Evolutionary conservation across 2,329 filamentous ascomycete species (phyloP).

Genomic region (Geosmithia flava): DNA sequence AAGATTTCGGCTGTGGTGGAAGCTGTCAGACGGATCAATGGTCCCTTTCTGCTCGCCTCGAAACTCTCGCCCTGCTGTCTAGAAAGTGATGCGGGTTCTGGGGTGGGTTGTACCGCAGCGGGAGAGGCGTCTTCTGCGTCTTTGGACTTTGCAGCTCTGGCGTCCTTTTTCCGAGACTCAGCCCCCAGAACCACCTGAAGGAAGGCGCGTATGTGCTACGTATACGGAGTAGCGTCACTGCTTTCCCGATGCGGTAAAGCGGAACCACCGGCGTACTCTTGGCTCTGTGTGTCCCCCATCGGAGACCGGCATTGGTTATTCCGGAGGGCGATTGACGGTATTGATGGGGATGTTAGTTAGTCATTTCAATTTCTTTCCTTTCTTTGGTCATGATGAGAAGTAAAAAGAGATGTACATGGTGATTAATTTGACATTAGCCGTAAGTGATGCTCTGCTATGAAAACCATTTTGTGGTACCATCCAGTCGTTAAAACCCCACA

Average conservation of each 20-base stretch:
- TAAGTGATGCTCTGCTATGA: too few species aligned
- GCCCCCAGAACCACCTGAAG: neutral
- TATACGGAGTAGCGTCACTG: neutral
- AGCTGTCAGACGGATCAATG: too few species aligned
- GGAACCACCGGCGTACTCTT: neutral
- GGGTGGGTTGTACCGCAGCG: neutral
- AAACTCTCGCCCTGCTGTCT: neutral
- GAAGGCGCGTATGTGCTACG: neutral
- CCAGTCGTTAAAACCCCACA: too few species aligned
- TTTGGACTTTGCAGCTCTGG: neutral
- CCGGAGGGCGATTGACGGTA: constrained; percentile 25
- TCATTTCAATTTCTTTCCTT: too few species aligned
- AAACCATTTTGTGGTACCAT: too few species aligned
- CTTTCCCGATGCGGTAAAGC: neutral
- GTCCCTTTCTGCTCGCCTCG: too few species aligned
- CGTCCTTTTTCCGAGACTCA: neutral
- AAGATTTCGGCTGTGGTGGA: too few species aligned
- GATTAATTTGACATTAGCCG: too few species aligned
- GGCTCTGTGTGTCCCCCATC: neutral
- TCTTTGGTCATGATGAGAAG: too few species aligned
- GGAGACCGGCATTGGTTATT: neutral
- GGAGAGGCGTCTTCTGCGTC: neutral
- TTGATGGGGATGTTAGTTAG: constrained; percentile 45
- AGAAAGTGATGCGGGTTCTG: neutral
- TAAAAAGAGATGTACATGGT: too few species aligned